Evolutionary conservation across 2,329 filamentous ascomycete species (phyloP), one percentile per base, ranked within the genome.

Genomic region (Penicillium olsonii): DNA sequence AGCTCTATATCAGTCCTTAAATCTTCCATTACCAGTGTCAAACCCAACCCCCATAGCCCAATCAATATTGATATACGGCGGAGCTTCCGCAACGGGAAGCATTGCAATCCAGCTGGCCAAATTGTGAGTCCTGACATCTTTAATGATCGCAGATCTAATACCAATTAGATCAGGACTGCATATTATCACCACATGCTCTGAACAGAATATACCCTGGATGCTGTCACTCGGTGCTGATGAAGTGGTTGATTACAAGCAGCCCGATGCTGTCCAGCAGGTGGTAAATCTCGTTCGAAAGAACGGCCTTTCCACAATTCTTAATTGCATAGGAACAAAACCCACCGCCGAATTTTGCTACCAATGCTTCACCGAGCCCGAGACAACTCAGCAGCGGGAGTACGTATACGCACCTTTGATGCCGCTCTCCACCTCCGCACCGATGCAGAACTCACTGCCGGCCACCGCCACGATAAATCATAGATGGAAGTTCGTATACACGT

Each of bases 401-500:
- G 20, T 39, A 12, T 39, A 39, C 15, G 22, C 22, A 5, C 24
- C 37, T 7, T 17, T 39, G 10, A 39, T 27, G 37, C 37, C 37
- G 15, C n/a, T 39, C 17, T 15, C 20, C 2, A 27, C 17, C 4
- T 5, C 9, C 2, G 7, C 11, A 1, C 14, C 14, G 3, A 39
- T 4, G 20, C 4, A 3, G 4, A 11, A 9, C 9, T 17, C 15
- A 15, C n/a, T 39, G 15, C 37, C 37, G 11, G 8, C 20, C 4
- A 26, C 37, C 15, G 14, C 19, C 2, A 27, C 7, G 4, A 11
- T 39, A 17, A 14, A 11, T 8, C 26, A 17, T 14, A n/a, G 9
- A 27, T 39, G 37, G 37, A 39, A 17, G 14, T 39, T 39, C 17
- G 37, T 39, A n/a, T 39, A 39, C 22, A 48, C 45, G 15, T 48